These are phyloP conservation scores for Podospora fimiseda DNA, from an alignment of 495 filamentous ascomycete genomes.

Conservation along the genomic window DNA sequence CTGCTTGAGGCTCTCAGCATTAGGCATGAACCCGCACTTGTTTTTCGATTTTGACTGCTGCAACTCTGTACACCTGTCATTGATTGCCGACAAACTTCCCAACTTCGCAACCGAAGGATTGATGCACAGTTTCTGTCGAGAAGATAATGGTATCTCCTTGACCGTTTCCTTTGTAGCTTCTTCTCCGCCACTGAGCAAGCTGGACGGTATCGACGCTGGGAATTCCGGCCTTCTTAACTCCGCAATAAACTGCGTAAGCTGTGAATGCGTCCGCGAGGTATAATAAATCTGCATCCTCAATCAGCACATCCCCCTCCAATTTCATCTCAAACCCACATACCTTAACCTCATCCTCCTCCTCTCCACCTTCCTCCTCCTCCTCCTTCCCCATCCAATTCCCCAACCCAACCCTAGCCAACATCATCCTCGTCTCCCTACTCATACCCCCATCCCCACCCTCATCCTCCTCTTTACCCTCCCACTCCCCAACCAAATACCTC, in stretches of 20 bases:
- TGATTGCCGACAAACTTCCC: constrained; percentile 73
- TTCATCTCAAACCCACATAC: constrained; percentile 19
- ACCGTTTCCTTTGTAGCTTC: constrained; percentile 52
- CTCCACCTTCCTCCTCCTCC: constrained; percentile 43
- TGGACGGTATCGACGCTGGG: constrained; percentile 49
- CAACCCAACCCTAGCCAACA: constrained; percentile 55
- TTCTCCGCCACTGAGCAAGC: constrained; percentile 17
- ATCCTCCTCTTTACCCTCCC: constrained; percentile 70
- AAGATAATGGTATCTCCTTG: constrained; percentile 84
- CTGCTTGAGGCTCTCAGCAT: constrained; percentile 61
- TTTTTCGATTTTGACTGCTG: constrained; percentile 69
- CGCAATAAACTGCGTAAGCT: constrained; percentile 86
- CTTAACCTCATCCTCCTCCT: constrained; percentile 57
- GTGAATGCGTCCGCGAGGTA: constrained; percentile 92
- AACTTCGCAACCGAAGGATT: constrained; percentile 73
- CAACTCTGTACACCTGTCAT: constrained; percentile 88
- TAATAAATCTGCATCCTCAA: constrained; percentile 62
- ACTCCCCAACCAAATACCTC: constrained; percentile 72
- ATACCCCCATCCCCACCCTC: constrained; percentile 32
- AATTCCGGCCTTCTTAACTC: constrained; percentile 80
- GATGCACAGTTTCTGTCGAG: constrained; percentile 88
- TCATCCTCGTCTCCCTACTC: constrained; percentile 55
- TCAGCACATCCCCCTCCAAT: constrained; percentile 3
- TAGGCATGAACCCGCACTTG: constrained; percentile 75
- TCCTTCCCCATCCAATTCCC: constrained; percentile 19